Evolutionary conservation across 1,284 basidiomycete genomes (phyloP).

Genomic region (Lentinula novae-zelandiae): DNA sequence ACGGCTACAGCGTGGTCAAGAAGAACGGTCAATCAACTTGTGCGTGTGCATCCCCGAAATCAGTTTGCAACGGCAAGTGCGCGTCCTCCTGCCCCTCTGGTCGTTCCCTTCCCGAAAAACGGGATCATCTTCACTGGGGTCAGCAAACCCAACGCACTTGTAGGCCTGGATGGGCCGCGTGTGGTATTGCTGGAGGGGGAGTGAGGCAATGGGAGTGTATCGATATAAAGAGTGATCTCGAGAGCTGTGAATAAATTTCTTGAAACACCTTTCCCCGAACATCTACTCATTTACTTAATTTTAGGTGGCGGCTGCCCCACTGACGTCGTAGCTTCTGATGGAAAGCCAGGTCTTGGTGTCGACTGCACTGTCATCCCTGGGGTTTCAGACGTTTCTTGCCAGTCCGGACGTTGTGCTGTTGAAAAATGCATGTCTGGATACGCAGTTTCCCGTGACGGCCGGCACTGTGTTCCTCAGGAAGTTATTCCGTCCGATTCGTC

Average conservation of each 20-base stretch:
- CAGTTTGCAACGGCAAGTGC: conserved; percentile 5
- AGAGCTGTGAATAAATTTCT: conserved; percentile 25
- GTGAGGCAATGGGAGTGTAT: conserved; percentile 26
- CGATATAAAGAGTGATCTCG: conserved; percentile 23
- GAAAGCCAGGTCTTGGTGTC: conserved; percentile 14
- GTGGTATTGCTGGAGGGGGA: conserved; percentile 21
- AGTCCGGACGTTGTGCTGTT: conserved; percentile 40
- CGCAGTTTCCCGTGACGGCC: conserved; percentile 24
- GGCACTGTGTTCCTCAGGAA: conserved; percentile 23
- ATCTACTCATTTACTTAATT: background rate
- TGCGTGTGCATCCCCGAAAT: background rate
- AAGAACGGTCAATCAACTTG: background rate
- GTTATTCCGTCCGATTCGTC: conserved; percentile 8
- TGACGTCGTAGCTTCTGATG: conserved; percentile 16
- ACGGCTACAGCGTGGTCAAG: conserved; percentile 11
- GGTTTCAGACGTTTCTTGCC: conserved; percentile 47
- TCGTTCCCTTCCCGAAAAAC: conserved; percentile 12
- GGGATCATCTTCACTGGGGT: conserved; percentile 19
- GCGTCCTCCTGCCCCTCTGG: background rate
- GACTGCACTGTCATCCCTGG: conserved; percentile 51
- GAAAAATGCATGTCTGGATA: conserved; percentile 43
- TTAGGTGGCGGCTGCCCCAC: conserved; percentile 31
- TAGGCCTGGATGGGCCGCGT: conserved; percentile 19
- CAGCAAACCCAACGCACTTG: conserved; percentile 11
- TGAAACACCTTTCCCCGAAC: background rate